phyloP scores from a whole-genome alignment of 371 early-diverging fungal genomes.

The Mortierella sp. region DNA sequence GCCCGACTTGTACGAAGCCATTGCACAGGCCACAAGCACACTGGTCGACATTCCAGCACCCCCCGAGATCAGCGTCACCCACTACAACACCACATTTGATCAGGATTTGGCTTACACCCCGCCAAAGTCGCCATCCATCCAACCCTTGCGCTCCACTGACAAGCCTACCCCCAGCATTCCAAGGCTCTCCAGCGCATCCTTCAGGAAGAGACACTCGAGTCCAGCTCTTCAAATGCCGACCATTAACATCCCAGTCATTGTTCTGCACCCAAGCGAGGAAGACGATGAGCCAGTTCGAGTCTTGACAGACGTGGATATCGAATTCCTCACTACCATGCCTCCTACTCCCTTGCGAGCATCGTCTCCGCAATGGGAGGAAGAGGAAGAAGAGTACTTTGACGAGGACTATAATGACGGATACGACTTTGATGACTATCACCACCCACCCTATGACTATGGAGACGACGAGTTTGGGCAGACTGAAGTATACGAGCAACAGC shows the following conservation, averaged over 20 bases:
- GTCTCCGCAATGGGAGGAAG: slow-evolving; percentile 21
- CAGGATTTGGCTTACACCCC: too few species aligned
- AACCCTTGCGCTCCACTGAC: too few species aligned
- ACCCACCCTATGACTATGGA: neutral
- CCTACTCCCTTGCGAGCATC: slow-evolving; percentile 26
- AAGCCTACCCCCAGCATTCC: neutral
- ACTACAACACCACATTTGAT: too few species aligned
- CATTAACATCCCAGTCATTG: slow-evolving; percentile 30
- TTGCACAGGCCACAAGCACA: too few species aligned
- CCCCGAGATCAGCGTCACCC: too few species aligned
- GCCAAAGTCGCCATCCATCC: too few species aligned
- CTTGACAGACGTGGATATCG: slow-evolving; percentile 38
- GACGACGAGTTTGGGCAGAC: neutral
- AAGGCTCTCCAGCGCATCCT: neutral
- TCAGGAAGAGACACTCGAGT: neutral
- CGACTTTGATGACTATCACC: slow-evolving; percentile 7
- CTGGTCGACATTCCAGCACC: too few species aligned
- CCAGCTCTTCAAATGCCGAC: neutral
- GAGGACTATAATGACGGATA: slow-evolving; percentile 7
- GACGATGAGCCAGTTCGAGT: slow-evolving; percentile 40
- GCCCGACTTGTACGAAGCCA: too few species aligned
- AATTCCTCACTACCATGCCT: slow-evolving; percentile 49
- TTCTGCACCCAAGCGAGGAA: slow-evolving; percentile 47
- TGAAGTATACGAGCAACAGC: too few species aligned
- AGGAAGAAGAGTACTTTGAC: slow-evolving; percentile 14